Base-by-base conservation (phyloP, 441 rosid genomes). In the Adansonia gregorii region DNA sequence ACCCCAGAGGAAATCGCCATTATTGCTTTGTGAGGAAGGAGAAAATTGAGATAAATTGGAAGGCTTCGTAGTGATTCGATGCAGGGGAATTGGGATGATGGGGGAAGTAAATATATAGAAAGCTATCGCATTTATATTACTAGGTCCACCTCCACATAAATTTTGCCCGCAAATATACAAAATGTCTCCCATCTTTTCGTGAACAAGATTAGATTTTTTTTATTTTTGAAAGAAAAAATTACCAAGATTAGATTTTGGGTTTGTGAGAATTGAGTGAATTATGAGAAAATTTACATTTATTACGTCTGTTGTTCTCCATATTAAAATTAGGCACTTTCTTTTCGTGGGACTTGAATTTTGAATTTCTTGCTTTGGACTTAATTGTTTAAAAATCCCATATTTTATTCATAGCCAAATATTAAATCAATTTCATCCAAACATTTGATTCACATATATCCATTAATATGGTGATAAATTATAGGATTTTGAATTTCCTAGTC, bases 1-100 rank as follows among this genome's bases (percentile, higher is more conserved):
- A 75, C 3, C 31, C 75, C 67, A 45, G 77, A 84, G 76, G 46
- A 3, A 61, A 65, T 67, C 56, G 84, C 85, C 95, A 93, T 91
- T 10, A 0, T 0, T 20, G 69, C 3, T 24, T 46, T 80, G 63
- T 6, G 11, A 27, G 43, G 54, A n/a, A 48, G 20, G 15, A 43
- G 11, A 22, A 22, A 5, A 0, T 66, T 17, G 20, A 46, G 27
- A 35, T 35, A 10, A 46, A 61, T 45, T 8, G 39, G 56, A 72
- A 17, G 49, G 74, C 17, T 48, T 45, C 46, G 46, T 22, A 45
- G 59, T 27, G 22, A 43, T 17, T n/a, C 3, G 59, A 48, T 12
- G 59, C 12, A 59, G 35, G 39, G 20, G 58, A 61, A 45, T 46
- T 22, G 24, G 43, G 69, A 22, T 63, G 59, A 31, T 48, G 58